Percentiles rank a stretch among this genome's conserved stretches.
These are phyloP conservation scores for Fraxinus anomala DNA, from an alignment of 257 asterid species.

Conservation along the genomic window DNA sequence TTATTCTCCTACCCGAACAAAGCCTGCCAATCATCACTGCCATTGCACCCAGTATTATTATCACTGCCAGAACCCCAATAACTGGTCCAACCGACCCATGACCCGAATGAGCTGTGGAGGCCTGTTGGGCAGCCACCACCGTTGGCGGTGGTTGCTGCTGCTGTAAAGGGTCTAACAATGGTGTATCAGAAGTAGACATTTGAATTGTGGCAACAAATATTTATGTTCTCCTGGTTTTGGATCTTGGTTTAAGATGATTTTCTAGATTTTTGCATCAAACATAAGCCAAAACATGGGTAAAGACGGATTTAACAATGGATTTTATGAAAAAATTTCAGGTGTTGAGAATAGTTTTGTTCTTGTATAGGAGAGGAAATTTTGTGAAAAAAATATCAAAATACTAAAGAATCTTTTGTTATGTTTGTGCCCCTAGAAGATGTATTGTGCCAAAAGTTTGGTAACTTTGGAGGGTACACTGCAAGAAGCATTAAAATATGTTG, in stretches of 20 bases:
- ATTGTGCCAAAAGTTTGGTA: no score
- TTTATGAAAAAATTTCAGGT: constrained; percentile 2
- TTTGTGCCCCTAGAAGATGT: no score
- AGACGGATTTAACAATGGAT: neutral
- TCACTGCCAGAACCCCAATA: constrained; percentile 74
- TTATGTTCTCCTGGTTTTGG: no score
- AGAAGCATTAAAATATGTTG: no score
- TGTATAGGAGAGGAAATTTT: neutral
- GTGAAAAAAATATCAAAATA: no score
- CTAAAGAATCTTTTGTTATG: no score
- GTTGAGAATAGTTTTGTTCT: neutral
- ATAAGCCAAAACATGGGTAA: neutral
- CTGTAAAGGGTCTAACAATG: constrained; percentile 17
- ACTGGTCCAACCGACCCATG: constrained; percentile 86
- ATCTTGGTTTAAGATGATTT: constrained; percentile 23
- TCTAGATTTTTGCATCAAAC: neutral
- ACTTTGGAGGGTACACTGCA: no score
- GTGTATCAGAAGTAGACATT: neutral
- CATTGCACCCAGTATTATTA: constrained; percentile 60
- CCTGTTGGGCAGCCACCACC: constrained; percentile 49
- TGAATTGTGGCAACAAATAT: neutral
- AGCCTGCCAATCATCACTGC: constrained; percentile 85
- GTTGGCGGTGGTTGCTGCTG: constrained; percentile 58
- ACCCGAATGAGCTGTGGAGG: constrained; percentile 48
- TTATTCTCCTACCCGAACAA: constrained; percentile 75